These are phyloP conservation scores for Lepiota brunneoincarnata DNA, from an alignment of 768 basidiomycete genomes.

Conservation along the genomic window DNA sequence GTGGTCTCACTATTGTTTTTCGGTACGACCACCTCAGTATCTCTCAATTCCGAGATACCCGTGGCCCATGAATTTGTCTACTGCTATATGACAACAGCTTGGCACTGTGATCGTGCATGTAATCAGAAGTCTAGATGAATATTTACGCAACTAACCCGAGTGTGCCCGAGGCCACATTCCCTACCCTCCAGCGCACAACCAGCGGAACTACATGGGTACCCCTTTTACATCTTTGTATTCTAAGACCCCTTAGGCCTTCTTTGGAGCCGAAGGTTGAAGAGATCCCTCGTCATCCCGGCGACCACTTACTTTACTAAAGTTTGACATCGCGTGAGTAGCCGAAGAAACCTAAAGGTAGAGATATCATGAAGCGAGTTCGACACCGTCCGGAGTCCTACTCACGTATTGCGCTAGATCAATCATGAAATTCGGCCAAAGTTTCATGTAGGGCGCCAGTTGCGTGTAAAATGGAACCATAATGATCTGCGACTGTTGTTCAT, in stretches of 20 bases:
- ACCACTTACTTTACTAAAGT: constrained; percentile 64
- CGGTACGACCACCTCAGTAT: too few species aligned
- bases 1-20: too few species aligned
- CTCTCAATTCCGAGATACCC: too few species aligned
- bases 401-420: constrained; percentile 81
- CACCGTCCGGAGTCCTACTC: constrained; percentile 16
- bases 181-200: not conserved
- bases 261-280: constrained; percentile 13
- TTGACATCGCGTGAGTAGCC: constrained; percentile 71
- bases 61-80: too few species aligned
- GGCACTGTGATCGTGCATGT: too few species aligned
- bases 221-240: not conserved
- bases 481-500: constrained; percentile 72
- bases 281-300: constrained; percentile 53
- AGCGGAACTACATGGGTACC: not conserved
- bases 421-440: constrained; percentile 65
- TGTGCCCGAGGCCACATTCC: not conserved
- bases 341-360: constrained; percentile 46
- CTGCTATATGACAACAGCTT: too few species aligned
- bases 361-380: constrained; percentile 1
- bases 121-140: too few species aligned
- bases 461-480: constrained; percentile 74
- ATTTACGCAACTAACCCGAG: not conserved
- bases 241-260: constrained; percentile 18
- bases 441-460: constrained; percentile 54